A percentile compares a stretch with the other conserved stretches of the same genome.
phyloP scores from a whole-genome alignment of 2,329 filamentous ascomycete species.

The Colletotrichum noveboracense region DNA sequence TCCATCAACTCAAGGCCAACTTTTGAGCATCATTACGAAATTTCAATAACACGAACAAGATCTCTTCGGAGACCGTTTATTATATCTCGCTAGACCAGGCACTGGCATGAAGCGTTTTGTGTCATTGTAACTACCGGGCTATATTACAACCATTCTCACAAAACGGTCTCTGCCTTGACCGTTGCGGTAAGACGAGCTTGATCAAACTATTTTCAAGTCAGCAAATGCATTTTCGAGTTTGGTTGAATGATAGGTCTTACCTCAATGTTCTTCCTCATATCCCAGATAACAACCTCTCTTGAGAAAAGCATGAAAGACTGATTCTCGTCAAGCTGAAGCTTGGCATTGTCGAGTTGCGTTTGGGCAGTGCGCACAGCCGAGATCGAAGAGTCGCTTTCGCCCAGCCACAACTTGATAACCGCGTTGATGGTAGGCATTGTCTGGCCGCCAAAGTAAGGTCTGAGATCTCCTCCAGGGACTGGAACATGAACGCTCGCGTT shows the following conservation, averaged over 20 bases:
- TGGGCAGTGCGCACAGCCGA: neutral
- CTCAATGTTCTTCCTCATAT: neutral
- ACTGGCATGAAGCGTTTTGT: neutral
- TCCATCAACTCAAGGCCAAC: neutral
- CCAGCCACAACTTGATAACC: slow-evolving; percentile 7
- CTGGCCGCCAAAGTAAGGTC: neutral
- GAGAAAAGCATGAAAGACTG: slow-evolving; percentile 4
- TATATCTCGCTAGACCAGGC: neutral
- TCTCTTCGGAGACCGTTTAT: neutral
- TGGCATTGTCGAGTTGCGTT: neutral
- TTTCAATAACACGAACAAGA: neutral
- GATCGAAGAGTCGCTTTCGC: neutral
- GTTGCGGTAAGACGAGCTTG: neutral
- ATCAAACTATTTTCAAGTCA: neutral
- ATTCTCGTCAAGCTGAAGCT: slow-evolving; percentile 1
- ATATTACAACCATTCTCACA: neutral
- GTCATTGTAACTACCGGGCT: neutral
- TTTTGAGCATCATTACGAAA: neutral
- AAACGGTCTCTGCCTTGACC: neutral
- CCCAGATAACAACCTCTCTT: neutral
- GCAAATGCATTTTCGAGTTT: neutral
- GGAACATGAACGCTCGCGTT: neutral
- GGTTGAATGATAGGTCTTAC: neutral
- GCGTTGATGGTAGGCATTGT: slow-evolving; percentile 1
- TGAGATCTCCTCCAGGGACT: neutral